A percentile compares a stretch with the other conserved stretches of the same genome.
These are phyloP conservation scores for Oryza longistaminata DNA, from an alignment of 176 grass and related monocot genomes.

Conservation along the genomic window DNA sequence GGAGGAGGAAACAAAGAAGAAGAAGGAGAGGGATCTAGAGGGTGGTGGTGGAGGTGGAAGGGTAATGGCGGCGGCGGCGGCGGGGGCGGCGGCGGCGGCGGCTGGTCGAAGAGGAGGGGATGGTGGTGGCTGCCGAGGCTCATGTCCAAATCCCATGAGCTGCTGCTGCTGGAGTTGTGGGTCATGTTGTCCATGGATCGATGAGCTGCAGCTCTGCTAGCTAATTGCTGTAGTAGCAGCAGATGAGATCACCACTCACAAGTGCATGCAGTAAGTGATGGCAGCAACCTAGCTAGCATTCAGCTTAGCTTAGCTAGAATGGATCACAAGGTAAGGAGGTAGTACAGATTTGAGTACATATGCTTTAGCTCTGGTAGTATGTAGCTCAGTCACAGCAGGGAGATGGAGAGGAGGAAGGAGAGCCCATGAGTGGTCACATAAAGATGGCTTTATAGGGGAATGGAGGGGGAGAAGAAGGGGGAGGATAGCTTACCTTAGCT, in stretches of 20 bases:
- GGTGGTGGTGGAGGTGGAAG: constrained; percentile 40
- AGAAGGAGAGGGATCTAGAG: constrained; percentile 42
- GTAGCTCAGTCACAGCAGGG: not conserved
- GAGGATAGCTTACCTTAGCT: constrained; percentile 31
- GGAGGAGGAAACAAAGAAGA: constrained; percentile 45
- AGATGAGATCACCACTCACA: not conserved
- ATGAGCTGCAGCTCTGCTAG: not conserved
- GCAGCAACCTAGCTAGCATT: not conserved
- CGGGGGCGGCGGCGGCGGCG: constrained; percentile 2
- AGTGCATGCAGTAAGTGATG: not conserved
- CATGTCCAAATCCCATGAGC: constrained; percentile 94
- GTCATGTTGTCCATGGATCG: constrained; percentile 52
- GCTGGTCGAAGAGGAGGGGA: constrained; percentile 66
- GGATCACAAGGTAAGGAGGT: no score
- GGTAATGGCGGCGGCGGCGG: constrained; percentile 37
- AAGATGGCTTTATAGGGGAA: constrained; percentile 61
- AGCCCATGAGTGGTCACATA: constrained; percentile 57
- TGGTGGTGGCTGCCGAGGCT: constrained; percentile 69
- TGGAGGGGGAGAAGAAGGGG: constrained; percentile 31
- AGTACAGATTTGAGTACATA: not conserved
- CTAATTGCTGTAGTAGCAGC: not conserved
- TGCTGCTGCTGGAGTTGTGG: constrained; percentile 72
- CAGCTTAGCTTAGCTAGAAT: not conserved
- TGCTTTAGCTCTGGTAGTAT: not conserved
- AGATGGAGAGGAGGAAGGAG: constrained; percentile 27